Evolutionary conservation across 805 yeast species (phyloP).

Genomic region (Candida loeiensis): DNA sequence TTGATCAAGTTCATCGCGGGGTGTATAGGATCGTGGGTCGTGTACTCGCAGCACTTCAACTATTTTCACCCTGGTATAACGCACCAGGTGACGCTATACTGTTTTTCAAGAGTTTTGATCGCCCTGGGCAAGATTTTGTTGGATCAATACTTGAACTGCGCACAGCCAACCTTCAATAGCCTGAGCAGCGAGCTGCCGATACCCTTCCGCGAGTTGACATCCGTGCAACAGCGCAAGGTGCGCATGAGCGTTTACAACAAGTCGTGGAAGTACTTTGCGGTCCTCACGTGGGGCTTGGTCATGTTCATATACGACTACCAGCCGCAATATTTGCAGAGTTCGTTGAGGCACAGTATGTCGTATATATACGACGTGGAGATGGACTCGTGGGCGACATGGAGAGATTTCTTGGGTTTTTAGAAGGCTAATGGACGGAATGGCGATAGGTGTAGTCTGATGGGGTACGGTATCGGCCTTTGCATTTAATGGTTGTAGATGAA

Average conservation of each 20-base stretch:
- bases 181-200: conserved; percentile 17
- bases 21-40: conserved; percentile 40
- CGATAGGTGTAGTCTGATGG: no score
- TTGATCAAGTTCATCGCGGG: conserved; percentile 38
- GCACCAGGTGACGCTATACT: conserved; percentile 73
- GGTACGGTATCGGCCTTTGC: neutral
- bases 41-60: conserved; percentile 42
- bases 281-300: conserved; percentile 67
- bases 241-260: conserved; percentile 19
- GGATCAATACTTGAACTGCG: conserved; percentile 34
- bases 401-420: conserved; percentile 39
- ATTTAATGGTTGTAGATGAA: neutral
- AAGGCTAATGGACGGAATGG: neutral
- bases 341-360: conserved; percentile 65
- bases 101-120: conserved; percentile 62
- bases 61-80: conserved; percentile 49
- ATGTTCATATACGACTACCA: conserved; percentile 67
- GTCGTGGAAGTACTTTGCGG: conserved; percentile 59
- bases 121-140: conserved; percentile 55
- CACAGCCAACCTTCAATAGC: conserved; percentile 30
- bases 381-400: conserved; percentile 47
- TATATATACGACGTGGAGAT: conserved; percentile 63
- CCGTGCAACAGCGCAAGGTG: conserved; percentile 32
- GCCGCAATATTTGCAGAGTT: conserved; percentile 58
- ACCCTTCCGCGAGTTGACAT: conserved; percentile 25